phyloP scores from a whole-genome alignment of 1,284 basidiomycete genomes.

The Puccinia polysora region DNA sequence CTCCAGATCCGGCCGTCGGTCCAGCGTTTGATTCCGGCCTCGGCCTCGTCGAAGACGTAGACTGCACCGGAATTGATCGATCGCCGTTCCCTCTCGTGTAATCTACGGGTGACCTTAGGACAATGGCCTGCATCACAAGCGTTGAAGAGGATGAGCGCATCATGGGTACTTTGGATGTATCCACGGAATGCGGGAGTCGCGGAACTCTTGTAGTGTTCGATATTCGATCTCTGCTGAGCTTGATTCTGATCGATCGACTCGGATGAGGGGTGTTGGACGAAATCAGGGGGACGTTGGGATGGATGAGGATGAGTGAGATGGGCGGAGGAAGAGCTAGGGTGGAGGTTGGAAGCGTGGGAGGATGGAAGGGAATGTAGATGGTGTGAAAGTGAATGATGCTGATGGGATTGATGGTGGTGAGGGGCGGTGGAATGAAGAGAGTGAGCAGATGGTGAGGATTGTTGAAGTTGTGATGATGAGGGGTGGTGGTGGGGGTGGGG shows the following conservation, averaged over 20 bases:
- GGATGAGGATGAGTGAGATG: slow-evolving; percentile 4
- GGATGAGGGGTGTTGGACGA: neutral
- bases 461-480: slow-evolving; percentile 4
- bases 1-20: slow-evolving; percentile 96
- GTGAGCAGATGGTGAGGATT: too few species aligned
- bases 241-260: neutral
- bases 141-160: slow-evolving; percentile 91
- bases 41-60: slow-evolving; percentile 97
- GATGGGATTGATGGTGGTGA: slow-evolving; percentile 8
- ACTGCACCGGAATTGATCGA: slow-evolving; percentile 91
- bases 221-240: slow-evolving; percentile 19
- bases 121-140: slow-evolving; percentile 83
- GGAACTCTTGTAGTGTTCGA: slow-evolving; percentile 35
- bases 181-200: slow-evolving; percentile 48
- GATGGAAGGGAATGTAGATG: too few species aligned
- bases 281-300: neutral
- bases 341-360: too few species aligned
- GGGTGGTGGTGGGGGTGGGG: neutral
- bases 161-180: slow-evolving; percentile 90
- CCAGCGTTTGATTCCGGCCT: slow-evolving; percentile 97
- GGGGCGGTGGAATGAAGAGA: slow-evolving; percentile 1
- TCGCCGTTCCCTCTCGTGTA: slow-evolving; percentile 84
- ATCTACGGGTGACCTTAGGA: slow-evolving; percentile 83
- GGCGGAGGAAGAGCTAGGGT: too few species aligned
- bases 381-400: too few species aligned